Evolutionary conservation across 352 stramenopile genomes (phyloP).

Genomic region (Phytophthora crassamura): DNA sequence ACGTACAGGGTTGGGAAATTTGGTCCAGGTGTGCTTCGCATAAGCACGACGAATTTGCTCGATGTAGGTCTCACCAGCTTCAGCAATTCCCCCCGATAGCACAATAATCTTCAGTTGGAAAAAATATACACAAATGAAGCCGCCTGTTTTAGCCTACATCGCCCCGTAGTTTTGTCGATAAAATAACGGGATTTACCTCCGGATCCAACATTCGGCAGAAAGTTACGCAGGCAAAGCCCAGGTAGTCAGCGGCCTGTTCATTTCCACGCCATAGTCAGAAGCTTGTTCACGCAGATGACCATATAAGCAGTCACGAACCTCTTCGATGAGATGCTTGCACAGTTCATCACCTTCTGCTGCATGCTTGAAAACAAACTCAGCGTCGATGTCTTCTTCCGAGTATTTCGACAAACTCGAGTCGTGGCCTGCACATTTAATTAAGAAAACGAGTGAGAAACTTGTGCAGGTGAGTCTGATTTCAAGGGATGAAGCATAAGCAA

Average conservation of each 20-base stretch:
- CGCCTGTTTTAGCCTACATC: not conserved
- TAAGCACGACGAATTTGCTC: constrained; percentile 69
- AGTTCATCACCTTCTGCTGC: constrained; percentile 71
- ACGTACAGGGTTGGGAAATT: constrained; percentile 74
- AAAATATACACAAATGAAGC: not conserved
- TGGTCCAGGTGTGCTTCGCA: constrained; percentile 76
- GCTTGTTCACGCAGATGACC: not conserved
- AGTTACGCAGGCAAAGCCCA: constrained; percentile 85
- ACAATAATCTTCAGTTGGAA: constrained; percentile 68
- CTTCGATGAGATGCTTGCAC: constrained; percentile 71
- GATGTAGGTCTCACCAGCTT: constrained; percentile 74
- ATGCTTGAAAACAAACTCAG: constrained; percentile 76
- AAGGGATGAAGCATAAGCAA: not conserved
- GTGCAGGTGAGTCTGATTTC: not conserved
- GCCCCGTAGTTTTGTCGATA: not conserved
- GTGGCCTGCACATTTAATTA: constrained; percentile 33
- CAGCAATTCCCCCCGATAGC: constrained; percentile 75
- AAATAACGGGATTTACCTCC: constrained; percentile 49
- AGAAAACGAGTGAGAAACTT: not conserved
- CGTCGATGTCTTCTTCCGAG: constrained; percentile 60
- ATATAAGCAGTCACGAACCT: constrained; percentile 42
- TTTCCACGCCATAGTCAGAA: constrained; percentile 8
- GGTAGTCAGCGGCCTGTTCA: constrained; percentile 73
- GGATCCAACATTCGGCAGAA: constrained; percentile 81
- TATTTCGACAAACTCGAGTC: constrained; percentile 57